Evolutionary conservation across 208 protist species (phyloP).

Genomic region (Wallacemonas sp.): DNA sequence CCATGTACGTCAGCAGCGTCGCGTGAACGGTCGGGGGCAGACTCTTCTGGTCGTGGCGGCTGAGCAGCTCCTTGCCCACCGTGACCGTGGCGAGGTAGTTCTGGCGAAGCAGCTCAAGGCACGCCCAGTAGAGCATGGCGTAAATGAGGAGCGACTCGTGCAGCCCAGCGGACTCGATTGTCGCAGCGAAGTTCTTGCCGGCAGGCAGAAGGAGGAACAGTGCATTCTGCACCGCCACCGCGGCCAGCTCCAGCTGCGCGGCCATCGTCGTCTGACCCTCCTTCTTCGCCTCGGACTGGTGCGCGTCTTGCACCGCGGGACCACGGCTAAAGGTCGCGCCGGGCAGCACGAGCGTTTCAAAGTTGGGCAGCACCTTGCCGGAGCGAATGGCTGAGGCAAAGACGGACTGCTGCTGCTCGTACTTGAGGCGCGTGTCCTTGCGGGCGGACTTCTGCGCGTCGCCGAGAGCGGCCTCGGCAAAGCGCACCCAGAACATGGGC

Average conservation of each 20-base stretch:
- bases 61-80: conserved; percentile 72
- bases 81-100: conserved; percentile 82
- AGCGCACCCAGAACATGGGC: conserved; percentile 82
- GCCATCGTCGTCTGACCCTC: conserved; percentile 22
- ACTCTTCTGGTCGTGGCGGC: conserved; percentile 54
- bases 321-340: conserved; percentile 49
- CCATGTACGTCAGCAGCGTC: conserved; percentile 78
- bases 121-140: conserved; percentile 78
- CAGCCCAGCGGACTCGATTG: conserved; percentile 64
- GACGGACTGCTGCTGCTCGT: conserved; percentile 73
- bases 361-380: conserved; percentile 76
- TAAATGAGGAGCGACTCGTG: conserved; percentile 60
- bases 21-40: conserved; percentile 67
- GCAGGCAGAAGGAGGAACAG: conserved; percentile 75
- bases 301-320: conserved; percentile 20
- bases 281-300: conserved; percentile 19
- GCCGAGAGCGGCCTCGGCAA: conserved; percentile 76
- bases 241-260: conserved; percentile 51
- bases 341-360: conserved; percentile 80
- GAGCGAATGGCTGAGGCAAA: conserved; percentile 65
- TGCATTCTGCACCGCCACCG: conserved; percentile 75
- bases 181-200: conserved; percentile 53
- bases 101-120: conserved; percentile 66
- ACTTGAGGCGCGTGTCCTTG: conserved; percentile 41
- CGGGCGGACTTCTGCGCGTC: conserved; percentile 44